These are phyloP conservation scores for Fusarium stilboides DNA, from an alignment of 2,329 filamentous ascomycete species.

Conservation along the genomic window DNA sequence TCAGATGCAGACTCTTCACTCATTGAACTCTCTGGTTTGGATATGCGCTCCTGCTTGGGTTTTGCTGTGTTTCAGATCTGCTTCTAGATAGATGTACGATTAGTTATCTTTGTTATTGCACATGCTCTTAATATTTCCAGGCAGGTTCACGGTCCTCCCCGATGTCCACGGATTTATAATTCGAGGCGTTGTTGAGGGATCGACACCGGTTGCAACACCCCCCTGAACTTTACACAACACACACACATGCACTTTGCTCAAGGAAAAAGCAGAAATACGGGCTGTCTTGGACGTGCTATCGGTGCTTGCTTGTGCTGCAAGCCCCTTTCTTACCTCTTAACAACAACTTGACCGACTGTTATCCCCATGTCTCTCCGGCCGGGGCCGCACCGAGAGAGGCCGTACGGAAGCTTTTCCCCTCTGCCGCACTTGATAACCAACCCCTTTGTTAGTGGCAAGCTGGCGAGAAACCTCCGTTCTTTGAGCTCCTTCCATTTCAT, in stretches of 20 bases:
- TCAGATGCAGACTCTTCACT: background rate
- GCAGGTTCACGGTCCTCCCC: constrained; percentile 13
- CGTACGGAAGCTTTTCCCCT: constrained; percentile 9
- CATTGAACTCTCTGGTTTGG: background rate
- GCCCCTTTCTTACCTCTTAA: constrained; percentile 23
- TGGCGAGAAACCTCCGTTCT: constrained; percentile 28
- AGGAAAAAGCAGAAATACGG: constrained; percentile 15
- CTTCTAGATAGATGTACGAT: background rate
- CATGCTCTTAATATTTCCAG: background rate
- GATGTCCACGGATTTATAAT: constrained; percentile 21
- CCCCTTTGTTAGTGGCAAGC: constrained; percentile 20
- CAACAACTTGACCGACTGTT: constrained; percentile 28
- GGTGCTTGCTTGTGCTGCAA: constrained; percentile 14
- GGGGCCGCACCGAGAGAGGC: constrained; percentile 4
- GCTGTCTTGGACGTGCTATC: background rate
- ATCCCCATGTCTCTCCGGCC: constrained; percentile 18
- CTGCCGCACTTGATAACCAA: constrained; percentile 9
- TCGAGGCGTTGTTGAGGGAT: constrained; percentile 35
- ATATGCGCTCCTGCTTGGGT: too few species aligned
- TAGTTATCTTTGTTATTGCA: too few species aligned
- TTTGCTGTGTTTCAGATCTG: background rate
- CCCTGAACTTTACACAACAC: constrained; percentile 37
- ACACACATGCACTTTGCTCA: constrained; percentile 23
- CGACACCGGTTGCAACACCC: constrained; percentile 38
- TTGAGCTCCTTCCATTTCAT: constrained; percentile 9